Percentiles rank a stretch among this genome's conserved stretches.
These are phyloP conservation scores for Carallia brachiata DNA, from an alignment of 345 rosid genomes.

Conservation along the genomic window DNA sequence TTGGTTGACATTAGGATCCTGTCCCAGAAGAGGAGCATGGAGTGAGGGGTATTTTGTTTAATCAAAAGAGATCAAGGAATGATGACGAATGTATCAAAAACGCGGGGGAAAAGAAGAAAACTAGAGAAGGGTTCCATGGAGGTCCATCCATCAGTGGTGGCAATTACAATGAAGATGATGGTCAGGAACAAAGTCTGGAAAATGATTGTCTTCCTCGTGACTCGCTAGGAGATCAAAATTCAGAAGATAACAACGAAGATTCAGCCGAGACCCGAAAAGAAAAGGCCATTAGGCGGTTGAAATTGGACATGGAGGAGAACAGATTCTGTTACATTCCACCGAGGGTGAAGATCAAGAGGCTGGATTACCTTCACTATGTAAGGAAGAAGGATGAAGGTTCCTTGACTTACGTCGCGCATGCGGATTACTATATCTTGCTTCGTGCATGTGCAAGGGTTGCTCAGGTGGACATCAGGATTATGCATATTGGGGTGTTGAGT, in stretches of 20 bases:
- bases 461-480: conserved; percentile 54
- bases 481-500: conserved; percentile 67
- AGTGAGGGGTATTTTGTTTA: background rate
- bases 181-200: conserved; percentile 2
- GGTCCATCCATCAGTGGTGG: conserved; percentile 16
- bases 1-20: conserved; percentile 25
- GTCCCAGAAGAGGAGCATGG: conserved; percentile 8
- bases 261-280: conserved; percentile 22
- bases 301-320: conserved; percentile 64
- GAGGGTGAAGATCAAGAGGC: conserved; percentile 52
- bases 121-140: conserved; percentile 14
- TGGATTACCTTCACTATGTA: conserved; percentile 57
- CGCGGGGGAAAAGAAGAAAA: conserved; percentile 19
- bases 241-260: conserved; percentile 4
- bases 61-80: conserved; percentile 37
- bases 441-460: conserved; percentile 60
- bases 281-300: conserved; percentile 43
- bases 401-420: conserved; percentile 57
- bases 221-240: conserved; percentile 21
- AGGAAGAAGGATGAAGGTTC: conserved; percentile 63
- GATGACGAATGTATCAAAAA: conserved; percentile 15
- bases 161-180: conserved; percentile 5
- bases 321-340: conserved; percentile 72
- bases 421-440: conserved; percentile 77
- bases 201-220: conserved; percentile 12